phyloP scores from a whole-genome alignment of 2,329 filamentous ascomycete genomes.

The Aschersonia sp. region DNA sequence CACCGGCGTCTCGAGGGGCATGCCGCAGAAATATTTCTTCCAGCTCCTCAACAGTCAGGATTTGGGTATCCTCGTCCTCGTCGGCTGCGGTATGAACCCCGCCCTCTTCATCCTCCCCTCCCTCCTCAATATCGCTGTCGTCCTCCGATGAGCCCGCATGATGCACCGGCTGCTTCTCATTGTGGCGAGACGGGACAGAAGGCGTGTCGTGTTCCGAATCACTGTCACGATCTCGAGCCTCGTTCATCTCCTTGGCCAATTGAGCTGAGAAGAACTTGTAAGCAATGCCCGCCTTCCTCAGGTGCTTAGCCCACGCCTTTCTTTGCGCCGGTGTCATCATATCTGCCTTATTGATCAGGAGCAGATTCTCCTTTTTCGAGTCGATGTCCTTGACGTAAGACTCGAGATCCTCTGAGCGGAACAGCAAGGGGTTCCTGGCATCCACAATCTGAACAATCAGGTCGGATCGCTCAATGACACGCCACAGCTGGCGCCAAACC shows the following conservation, averaged over 20 bases:
- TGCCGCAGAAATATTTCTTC: constrained; percentile 77
- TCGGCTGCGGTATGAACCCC: constrained; percentile 7
- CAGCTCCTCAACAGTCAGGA: constrained; percentile 83
- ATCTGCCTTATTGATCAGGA: constrained; percentile 96
- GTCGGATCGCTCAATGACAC: constrained; percentile 93
- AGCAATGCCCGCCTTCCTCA: constrained; percentile 64
- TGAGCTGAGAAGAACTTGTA: constrained; percentile 96
- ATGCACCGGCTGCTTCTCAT: constrained; percentile 11
- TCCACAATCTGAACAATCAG: constrained; percentile 97
- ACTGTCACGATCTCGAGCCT: constrained; percentile 46
- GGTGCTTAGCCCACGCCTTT: constrained; percentile 72
- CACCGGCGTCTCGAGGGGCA: constrained; percentile 38
- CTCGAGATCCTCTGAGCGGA: constrained; percentile 87
- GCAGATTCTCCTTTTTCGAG: constrained; percentile 71
- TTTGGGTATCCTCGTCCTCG: constrained; percentile 51
- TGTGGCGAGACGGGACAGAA: constrained; percentile 11
- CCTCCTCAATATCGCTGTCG: constrained; percentile 18
- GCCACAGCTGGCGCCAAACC: constrained; percentile 95
- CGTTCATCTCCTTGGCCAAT: constrained; percentile 78
- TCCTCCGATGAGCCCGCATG: constrained; percentile 9
- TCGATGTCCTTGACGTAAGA: constrained; percentile 89
- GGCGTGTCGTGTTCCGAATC: constrained; percentile 23
- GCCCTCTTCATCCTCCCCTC: constrained; percentile 12
- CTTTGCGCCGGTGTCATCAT: constrained; percentile 91
- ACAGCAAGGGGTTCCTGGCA: constrained; percentile 84